Evolutionary conservation across 169 alveolate species (phyloP).

Genomic region (Plasmodium yoelii): DNA sequence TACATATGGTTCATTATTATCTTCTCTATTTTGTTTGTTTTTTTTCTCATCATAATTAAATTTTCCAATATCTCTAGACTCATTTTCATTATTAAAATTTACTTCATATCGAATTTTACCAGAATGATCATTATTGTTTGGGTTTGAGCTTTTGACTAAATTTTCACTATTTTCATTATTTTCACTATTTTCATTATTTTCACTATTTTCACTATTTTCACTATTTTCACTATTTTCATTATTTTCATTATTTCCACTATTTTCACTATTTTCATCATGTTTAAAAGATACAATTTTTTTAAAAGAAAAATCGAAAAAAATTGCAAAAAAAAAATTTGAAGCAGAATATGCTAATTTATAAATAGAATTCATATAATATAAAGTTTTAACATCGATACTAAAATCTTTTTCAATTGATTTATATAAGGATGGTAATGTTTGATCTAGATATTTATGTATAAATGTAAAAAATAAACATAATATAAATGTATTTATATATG

Average conservation of each 20-base stretch:
- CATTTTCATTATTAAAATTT: not conserved
- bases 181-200: not conserved
- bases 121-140: not conserved
- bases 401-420: constrained; percentile 69
- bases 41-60: not conserved
- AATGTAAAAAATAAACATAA: constrained; percentile 44
- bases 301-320: constrained; percentile 59
- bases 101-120: not conserved
- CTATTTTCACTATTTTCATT: not conserved
- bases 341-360: constrained; percentile 58
- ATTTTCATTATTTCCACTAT: not conserved
- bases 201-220: not conserved
- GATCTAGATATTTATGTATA: constrained; percentile 66
- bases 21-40: not conserved
- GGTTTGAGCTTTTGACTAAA: not conserved
- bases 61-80: no score
- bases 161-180: not conserved
- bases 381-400: constrained; percentile 31
- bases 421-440: constrained; percentile 68
- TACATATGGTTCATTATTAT: not conserved
- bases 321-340: constrained; percentile 45
- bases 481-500: constrained; percentile 49
- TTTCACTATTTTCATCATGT: constrained; percentile 1
- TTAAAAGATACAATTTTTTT: constrained; percentile 21
- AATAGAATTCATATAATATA: constrained; percentile 47